Conservation (phyloP, 2,329 filamentous ascomycete genomes). For the Colletotrichum eremochloae region DNA sequence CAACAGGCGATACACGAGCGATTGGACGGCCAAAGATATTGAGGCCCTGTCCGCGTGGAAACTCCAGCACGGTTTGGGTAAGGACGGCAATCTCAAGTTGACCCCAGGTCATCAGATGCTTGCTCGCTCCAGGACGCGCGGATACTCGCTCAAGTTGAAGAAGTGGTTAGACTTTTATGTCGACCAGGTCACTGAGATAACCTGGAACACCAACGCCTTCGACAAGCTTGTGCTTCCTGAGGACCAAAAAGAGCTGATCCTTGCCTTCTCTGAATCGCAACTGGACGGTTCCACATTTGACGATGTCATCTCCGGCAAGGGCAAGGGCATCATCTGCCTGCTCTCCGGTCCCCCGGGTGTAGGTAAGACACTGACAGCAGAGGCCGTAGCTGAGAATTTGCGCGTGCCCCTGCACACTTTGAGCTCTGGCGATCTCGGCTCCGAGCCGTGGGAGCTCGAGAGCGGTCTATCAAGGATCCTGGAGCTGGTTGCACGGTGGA, state of each 20-base stretch:
- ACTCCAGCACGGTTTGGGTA: slow-evolving; percentile 45
- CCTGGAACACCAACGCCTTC: slow-evolving; percentile 64
- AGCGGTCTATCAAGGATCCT: slow-evolving; percentile 65
- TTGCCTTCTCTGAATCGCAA: slow-evolving; percentile 64
- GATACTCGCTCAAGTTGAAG: slow-evolving; percentile 63
- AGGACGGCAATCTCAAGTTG: slow-evolving; percentile 46
- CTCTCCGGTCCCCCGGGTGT: slow-evolving; percentile 63
- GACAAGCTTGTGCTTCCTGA: slow-evolving; percentile 62
- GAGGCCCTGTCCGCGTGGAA: slow-evolving; percentile 48
- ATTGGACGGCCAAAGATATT: slow-evolving; percentile 51
- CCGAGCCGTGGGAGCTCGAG: slow-evolving; percentile 74
- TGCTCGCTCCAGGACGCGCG: slow-evolving; percentile 53
- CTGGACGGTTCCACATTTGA: slow-evolving; percentile 61
- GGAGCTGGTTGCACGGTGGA: slow-evolving; percentile 74
- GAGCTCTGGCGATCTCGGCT: slow-evolving; percentile 78
- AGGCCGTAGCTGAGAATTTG: slow-evolving; percentile 64
- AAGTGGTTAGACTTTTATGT: slow-evolving; percentile 65
- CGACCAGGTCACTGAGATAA: slow-evolving; percentile 58
- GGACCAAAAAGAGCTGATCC: slow-evolving; percentile 65
- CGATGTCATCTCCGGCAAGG: slow-evolving; percentile 67
- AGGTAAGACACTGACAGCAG: slow-evolving; percentile 64
- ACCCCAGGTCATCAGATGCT: slow-evolving; percentile 53
- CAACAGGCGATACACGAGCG: slow-evolving; percentile 46
- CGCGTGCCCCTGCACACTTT: slow-evolving; percentile 64
- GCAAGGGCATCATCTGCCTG: slow-evolving; percentile 63